Evolutionary conservation across 768 basidiomycete genomes (phyloP), one percentile per base, ranked within the genome.

Genomic region (Boletus patriciae): DNA sequence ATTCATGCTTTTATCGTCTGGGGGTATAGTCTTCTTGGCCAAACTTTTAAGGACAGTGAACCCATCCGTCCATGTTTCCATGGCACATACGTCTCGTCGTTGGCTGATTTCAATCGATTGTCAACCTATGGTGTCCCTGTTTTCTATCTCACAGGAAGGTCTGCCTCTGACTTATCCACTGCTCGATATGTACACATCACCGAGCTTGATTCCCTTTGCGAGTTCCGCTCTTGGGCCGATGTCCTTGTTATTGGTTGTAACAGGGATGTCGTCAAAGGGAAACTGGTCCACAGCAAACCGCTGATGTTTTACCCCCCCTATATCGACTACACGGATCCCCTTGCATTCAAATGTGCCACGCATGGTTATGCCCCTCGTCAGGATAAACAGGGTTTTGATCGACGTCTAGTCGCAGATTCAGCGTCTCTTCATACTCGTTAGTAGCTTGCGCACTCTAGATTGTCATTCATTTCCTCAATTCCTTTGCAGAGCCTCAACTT

Each of bases 231-330:
- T 0, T 55, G 54, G 54, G 10, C 33, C 0, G 50, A 55, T 7
- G 3, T 42, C 3, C 7, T 43, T 7, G 4, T 6, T 10, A 23
- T 6, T 0, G 4, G 36, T 3, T 4, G 33, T 11, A 21, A 52
- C 9, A 55, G 3, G 41, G 40, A 55, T 13, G 16, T 54, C 2
- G 2, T 54, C 5, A 44, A 23, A 8, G 23, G 34, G 1, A 55
- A 37, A 1, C 34, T 54, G 3, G 5, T 55, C 1, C 34, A 54
- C 3, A 54, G 51, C 21, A 55, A 55, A 12, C 42, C 51, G 1
- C 6, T 55, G 0, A 55, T 55, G 41, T 55, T 36, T 38, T 55
- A 54, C 2, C 51, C 52, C 2, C 52, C 42, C 23, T 34, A 38
- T 0, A 27, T 55, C 5, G 27, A 55, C 12, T 12, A 0, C 3